Evolutionary conservation across 129 eudicot species (phyloP), one percentile per base, ranked within the genome.

Genomic region (Dittrichia graveolens): DNA sequence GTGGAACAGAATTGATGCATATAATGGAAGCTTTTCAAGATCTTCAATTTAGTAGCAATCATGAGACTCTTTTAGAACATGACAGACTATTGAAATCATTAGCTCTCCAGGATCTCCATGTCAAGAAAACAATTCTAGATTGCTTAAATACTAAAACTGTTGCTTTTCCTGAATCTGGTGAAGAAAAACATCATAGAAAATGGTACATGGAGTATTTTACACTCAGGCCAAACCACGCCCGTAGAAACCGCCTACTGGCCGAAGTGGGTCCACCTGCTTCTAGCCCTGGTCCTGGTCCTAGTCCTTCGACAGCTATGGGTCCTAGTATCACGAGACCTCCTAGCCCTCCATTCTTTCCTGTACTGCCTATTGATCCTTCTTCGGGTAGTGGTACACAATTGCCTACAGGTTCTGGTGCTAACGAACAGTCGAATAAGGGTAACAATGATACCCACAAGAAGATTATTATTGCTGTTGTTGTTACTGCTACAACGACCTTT

Each of bases 401-500:
- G 37, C 82, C 82, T 38, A 14, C 0, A 10, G 72, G 40, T 63
- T 52, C 67, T 44, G 57, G 66, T 53, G 72, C 37, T 35, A 78
- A 63, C n/a, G 35, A 48, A 8, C 73, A 44, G 67, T 15, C 82
- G 53, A 45, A 10, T 71, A 71, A 65, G 5, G 78, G 78, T 42
- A 52, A 44, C 47, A 39, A 71, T 43, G 73, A 65, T 61, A 82
- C 72, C 15, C 69, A 74, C 13, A 73, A 62, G 60, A 84, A 86
- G 67, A 59, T 95, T 59, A 57, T 88, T 71, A 75, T 88, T 78
- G 90, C 88, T 47, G 96, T 88, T 78, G 83, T 68, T 35, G 94
- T 80, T 48, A 91, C 97, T 53, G 97, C 96, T 43, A 67, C 84
- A 2, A 80, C 75, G 41, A 88, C 91, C 9, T 86, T 86, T 71